Conservation (phyloP, 2,329 filamentous ascomycete genomes). For the Endoconidiophora polonica region DNA sequence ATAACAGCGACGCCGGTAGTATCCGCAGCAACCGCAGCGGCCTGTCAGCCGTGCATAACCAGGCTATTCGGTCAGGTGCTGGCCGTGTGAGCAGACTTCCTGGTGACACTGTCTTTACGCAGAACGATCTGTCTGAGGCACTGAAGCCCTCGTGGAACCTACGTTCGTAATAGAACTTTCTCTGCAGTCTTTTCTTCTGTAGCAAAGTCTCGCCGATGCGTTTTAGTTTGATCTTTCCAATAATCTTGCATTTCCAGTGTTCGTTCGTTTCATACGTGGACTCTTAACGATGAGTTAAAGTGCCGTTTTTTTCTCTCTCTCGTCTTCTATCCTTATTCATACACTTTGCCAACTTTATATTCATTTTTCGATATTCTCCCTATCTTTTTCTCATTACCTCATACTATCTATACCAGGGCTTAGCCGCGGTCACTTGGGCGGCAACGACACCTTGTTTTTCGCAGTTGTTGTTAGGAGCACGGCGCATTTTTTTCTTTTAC, state of each 20-base stretch:
- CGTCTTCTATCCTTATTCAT: constrained; percentile 12
- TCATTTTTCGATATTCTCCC: background rate
- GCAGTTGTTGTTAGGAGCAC: constrained; percentile 8
- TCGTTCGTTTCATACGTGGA: too few relatives aligned
- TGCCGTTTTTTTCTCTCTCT: constrained; percentile 15
- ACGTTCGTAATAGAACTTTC: constrained; percentile 23
- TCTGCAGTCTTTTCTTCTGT: background rate
- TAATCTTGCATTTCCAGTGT: too few relatives aligned
- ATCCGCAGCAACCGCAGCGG: constrained; percentile 51
- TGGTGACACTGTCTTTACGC: constrained; percentile 63
- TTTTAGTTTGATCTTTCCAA: background rate
- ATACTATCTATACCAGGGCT: too few relatives aligned
- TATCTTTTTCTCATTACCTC: background rate
- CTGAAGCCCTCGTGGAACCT: constrained; percentile 45
- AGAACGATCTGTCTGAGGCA: constrained; percentile 44
- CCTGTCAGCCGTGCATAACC: constrained; percentile 51
- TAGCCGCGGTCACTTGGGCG: too few relatives aligned
- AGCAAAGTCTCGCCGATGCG: background rate
- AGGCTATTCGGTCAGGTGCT: constrained; percentile 64
- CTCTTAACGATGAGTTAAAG: too few relatives aligned
- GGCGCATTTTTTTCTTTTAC: constrained; percentile 4
- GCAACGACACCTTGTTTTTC: constrained; percentile 3
- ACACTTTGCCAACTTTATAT: constrained; percentile 15
- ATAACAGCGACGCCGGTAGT: constrained; percentile 50
- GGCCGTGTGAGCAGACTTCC: constrained; percentile 78